Conservation (phyloP, 495 filamentous ascomycete species). For the Chaetomidium leptoderma region DNA sequence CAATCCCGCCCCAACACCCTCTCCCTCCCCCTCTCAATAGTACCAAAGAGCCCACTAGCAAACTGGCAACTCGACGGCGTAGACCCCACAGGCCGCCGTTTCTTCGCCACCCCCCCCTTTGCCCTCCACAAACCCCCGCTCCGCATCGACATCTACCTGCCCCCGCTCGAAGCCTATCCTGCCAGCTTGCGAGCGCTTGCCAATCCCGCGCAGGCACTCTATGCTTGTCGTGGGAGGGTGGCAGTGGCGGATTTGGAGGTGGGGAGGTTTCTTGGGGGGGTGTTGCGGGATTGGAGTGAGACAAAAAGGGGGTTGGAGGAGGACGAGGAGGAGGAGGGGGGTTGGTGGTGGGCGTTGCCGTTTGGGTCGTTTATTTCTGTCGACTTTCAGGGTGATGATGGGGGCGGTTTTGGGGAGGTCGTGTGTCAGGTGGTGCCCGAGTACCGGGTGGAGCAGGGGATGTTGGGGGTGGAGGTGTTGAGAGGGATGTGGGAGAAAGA, state of each 20-base stretch:
- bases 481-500: conserved; percentile 28
- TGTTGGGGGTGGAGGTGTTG: conserved; percentile 30
- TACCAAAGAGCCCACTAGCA: background rate
- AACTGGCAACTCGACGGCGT: conserved; percentile 38
- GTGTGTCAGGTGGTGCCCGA: conserved; percentile 30
- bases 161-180: conserved; percentile 32
- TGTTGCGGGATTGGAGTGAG: conserved; percentile 26
- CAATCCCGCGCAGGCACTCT: conserved; percentile 31
- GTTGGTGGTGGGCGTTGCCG: conserved; percentile 33
- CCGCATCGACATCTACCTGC: conserved; percentile 40
- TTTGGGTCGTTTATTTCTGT: conserved; percentile 40
- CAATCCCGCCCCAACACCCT: conserved; percentile 39
- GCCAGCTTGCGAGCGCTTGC: conserved; percentile 26
- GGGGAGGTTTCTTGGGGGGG: conserved; percentile 32
- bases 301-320: background rate
- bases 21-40: conserved; percentile 9
- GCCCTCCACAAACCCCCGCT: conserved; percentile 32
- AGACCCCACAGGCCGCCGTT: conserved; percentile 34
- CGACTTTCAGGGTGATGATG: conserved; percentile 23
- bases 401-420: conserved; percentile 28
- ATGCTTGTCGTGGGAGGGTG: conserved; percentile 15
- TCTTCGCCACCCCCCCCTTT: conserved; percentile 37
- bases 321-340: conserved; percentile 13
- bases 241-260: conserved; percentile 27
- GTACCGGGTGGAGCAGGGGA: conserved; percentile 38